Conservation (phyloP, 1,139 yeast species). For the Geotrichum citri-aurantii region DNA sequence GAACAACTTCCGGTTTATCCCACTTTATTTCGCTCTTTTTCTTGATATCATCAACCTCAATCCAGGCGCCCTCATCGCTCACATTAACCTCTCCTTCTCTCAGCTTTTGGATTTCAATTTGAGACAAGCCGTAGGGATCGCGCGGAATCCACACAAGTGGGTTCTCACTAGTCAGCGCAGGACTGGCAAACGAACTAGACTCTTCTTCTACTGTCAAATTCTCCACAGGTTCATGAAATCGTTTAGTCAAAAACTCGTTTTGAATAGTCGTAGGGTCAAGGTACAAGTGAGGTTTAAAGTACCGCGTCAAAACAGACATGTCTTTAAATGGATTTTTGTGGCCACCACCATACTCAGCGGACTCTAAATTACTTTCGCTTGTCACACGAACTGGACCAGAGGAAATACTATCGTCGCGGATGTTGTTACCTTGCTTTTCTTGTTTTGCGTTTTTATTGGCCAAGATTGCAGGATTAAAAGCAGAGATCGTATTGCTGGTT, state of each 20-base stretch:
- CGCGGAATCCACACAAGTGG: constrained; percentile 84
- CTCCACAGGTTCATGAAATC: constrained; percentile 38
- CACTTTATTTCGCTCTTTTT: constrained; percentile 27
- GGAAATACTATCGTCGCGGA: constrained; percentile 14
- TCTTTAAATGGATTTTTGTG: background rate
- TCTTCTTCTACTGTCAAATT: constrained; percentile 35
- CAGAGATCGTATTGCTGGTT: constrained; percentile 13
- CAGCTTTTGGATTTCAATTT: constrained; percentile 47
- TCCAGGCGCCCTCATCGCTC: constrained; percentile 59
- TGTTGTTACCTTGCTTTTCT: background rate
- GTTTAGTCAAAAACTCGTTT: constrained; percentile 37
- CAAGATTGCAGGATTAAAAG: background rate
- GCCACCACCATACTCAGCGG: background rate
- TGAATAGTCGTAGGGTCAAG: constrained; percentile 31
- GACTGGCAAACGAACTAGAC: constrained; percentile 62
- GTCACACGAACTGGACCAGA: constrained; percentile 7
- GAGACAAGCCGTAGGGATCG: constrained; percentile 78
- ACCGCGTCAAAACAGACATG: constrained; percentile 22
- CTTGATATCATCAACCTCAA: constrained; percentile 44
- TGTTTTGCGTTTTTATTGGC: background rate
- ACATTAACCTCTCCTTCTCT: constrained; percentile 43
- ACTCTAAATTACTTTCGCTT: constrained; percentile 11
- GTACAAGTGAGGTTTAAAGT: constrained; percentile 57
- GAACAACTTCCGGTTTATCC: constrained; percentile 23
- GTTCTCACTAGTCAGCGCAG: constrained; percentile 58